Evolutionary conservation across 1,284 basidiomycete genomes (phyloP), one percentile per base, ranked within the genome.

Genomic region (Boletellus sp.): DNA sequence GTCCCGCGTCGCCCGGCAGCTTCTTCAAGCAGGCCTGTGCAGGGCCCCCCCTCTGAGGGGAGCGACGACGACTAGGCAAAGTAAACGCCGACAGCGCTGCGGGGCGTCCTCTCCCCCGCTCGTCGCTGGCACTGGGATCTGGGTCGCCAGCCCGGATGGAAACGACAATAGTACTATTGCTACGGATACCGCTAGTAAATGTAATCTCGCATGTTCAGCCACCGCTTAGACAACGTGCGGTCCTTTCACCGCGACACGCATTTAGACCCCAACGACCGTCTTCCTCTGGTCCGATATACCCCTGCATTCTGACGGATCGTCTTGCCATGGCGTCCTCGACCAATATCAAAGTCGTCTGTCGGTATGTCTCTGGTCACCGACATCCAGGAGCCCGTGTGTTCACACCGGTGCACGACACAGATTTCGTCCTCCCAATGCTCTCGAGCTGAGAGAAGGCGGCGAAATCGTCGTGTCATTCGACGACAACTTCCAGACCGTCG

Each of bases 331-430:
- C 86, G 63, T 85, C 82, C 61, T 76, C 77, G 51, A 90, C 82
- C 56, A 91, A 91, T 63, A 91, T 91, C 75, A 91, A 95, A 74
- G 92, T 95, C 63, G 89, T 95, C 58, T 95, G 93, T 77, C 89
- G 92, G 91, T 92, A 60, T 60, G 85, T 68, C 45, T 35, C 32
- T 43, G 33, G 26, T 44, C 41, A n/a, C 29, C 29, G n/a, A 30
- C 29, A n/a, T n/a, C 29, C 13, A 5, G 5, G 13, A 14, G 13
- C 27, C 36, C 46, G 30, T 39, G 43, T 39, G 16, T 16, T 21
- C 32, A 23, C 34, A 22, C 21, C 33, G 39, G 22, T 21, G 26
- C 49, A 29, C 21, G 36, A 21, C 53, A 22, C 56, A 95, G 94
- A 50, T 99, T 99, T 71, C 93, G 95, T 56, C 95, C 96, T 19